phyloP scores from a whole-genome alignment of 2,329 filamentous ascomycete genomes.

The Penicillium sp. region DNA sequence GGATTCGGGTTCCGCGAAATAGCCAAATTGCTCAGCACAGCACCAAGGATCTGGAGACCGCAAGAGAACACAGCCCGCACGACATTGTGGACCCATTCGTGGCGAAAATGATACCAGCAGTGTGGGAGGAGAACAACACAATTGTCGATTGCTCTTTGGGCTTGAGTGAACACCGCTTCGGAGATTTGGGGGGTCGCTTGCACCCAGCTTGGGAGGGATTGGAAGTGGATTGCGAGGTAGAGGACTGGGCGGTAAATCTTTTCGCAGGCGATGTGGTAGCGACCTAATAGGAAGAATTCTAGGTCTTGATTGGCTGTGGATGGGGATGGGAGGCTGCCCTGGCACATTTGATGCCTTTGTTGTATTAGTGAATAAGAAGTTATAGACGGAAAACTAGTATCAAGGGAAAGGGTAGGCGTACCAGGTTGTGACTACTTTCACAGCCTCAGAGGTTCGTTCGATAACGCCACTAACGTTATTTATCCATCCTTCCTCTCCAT shows the following conservation, averaged over 20 bases:
- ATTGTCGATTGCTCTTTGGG: conserved; percentile 22
- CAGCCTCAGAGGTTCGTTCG: conserved; percentile 13
- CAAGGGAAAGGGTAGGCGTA: conserved; percentile 2
- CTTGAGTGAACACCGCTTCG: conserved; percentile 12
- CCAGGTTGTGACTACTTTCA: conserved; percentile 21
- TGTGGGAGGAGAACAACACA: conserved; percentile 19
- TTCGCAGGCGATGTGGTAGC: conserved; percentile 15
- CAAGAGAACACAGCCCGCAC: conserved; percentile 18
- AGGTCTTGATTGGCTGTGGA: conserved; percentile 12
- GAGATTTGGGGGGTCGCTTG: conserved; percentile 9
- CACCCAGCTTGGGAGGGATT: conserved; percentile 16
- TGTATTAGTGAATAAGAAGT: neutral
- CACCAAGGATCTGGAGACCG: conserved; percentile 21
- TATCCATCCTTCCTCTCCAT: conserved; percentile 21
- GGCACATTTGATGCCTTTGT: conserved; percentile 20
- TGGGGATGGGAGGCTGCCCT: conserved; percentile 4
- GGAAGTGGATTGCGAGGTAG: conserved; percentile 24
- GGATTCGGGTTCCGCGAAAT: neutral
- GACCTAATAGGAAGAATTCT: conserved; percentile 18
- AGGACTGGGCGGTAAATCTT: conserved; percentile 23
- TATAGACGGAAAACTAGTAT: neutral
- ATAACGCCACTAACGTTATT: conserved; percentile 16
- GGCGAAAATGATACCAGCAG: conserved; percentile 23
- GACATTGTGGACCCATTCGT: conserved; percentile 25
- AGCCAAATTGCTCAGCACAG: conserved; percentile 14